phyloP scores from a whole-genome alignment of 2,329 filamentous ascomycete genomes.

The Tolypocladium tropicale region DNA sequence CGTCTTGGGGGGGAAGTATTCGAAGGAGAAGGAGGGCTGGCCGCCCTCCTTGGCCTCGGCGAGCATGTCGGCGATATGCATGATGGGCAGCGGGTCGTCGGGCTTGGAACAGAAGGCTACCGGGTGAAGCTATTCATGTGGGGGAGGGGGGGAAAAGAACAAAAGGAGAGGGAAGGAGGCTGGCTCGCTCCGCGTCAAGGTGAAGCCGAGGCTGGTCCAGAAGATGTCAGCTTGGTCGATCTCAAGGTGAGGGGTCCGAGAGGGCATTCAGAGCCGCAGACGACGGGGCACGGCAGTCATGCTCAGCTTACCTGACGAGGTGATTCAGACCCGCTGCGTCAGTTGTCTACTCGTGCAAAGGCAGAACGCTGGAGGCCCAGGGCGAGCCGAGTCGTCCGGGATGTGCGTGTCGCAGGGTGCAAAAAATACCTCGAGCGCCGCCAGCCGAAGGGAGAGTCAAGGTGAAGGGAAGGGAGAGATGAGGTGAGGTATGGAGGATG shows the following conservation, averaged over 20 bases:
- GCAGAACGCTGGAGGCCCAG: background rate
- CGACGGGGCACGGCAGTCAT: background rate
- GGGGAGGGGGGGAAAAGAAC: background rate
- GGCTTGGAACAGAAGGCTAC: background rate
- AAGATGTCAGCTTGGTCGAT: background rate
- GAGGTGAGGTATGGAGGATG: background rate
- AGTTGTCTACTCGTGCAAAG: too few relatives aligned
- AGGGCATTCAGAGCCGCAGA: background rate
- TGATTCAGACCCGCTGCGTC: too few relatives aligned
- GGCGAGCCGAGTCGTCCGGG: background rate
- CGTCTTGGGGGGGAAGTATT: conserved; percentile 98
- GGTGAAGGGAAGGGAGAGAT: too few relatives aligned
- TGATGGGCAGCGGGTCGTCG: conserved; percentile 24
- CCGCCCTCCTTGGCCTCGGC: conserved; percentile 67
- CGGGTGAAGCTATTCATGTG: background rate
- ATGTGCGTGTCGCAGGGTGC: background rate
- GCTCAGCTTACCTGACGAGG: background rate
- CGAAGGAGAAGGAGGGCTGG: conserved; percentile 91
- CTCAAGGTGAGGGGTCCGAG: background rate
- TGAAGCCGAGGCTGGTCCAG: background rate
- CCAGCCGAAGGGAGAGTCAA: background rate
- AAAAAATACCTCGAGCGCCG: background rate
- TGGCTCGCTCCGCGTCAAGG: background rate
- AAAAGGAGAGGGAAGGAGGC: background rate
- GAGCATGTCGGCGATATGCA: conserved; percentile 95